phyloP scores from a whole-genome alignment of 2,329 filamentous ascomycete genomes.

The Leptographium procerum region DNA sequence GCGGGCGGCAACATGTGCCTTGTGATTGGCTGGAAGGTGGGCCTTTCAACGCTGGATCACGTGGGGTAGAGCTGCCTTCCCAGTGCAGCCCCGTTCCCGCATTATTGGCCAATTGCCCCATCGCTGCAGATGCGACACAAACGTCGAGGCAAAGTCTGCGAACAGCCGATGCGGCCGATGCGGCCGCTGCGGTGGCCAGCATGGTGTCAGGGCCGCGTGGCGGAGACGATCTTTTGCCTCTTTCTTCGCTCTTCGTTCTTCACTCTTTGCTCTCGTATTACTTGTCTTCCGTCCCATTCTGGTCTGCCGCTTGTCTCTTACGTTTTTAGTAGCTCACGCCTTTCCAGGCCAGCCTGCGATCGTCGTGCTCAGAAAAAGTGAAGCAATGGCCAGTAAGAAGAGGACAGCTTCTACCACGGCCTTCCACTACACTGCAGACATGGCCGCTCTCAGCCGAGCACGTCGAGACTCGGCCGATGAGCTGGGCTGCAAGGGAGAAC shows the following conservation, averaged over 20 bases:
- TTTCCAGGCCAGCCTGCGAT: too few species aligned
- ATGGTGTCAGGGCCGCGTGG: background rate
- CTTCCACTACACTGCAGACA: too few species aligned
- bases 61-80: background rate
- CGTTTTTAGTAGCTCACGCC: too few species aligned
- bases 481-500: background rate
- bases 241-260: too few species aligned
- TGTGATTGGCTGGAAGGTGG: slow-evolving; percentile 8
- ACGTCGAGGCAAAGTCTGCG: too few species aligned
- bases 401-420: too few species aligned
- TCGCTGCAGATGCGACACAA: background rate
- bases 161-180: background rate
- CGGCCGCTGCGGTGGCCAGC: background rate
- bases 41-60: background rate
- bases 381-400: too few species aligned
- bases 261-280: background rate
- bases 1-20: slow-evolving; percentile 9
- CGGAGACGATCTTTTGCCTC: background rate
- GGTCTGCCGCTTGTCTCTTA: too few species aligned
- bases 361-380: too few species aligned
- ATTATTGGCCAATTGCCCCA: background rate
- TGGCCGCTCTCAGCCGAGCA: too few species aligned
- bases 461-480: background rate
- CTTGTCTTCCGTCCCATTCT: background rate
- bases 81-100: background rate